Percentiles rank a stretch among this genome's conserved stretches.
These are phyloP conservation scores for Naganishia sp. DNA, from an alignment of 1,284 basidiomycete genomes.

Conservation along the genomic window DNA sequence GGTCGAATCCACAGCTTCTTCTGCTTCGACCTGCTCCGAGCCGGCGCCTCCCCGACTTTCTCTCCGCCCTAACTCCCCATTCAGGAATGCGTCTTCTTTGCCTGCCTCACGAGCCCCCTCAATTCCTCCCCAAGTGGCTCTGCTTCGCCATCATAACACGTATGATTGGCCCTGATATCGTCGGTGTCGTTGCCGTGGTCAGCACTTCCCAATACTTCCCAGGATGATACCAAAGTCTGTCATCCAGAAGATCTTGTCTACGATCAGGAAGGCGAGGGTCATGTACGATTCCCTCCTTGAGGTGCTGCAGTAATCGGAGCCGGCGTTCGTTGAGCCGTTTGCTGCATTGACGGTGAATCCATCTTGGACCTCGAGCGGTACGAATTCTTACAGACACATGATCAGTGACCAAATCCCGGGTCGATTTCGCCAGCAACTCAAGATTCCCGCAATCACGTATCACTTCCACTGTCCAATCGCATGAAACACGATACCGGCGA, in stretches of 20 bases:
- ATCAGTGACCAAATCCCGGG: not conserved
- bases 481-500: slow-evolving; percentile 8
- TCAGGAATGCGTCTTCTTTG: slow-evolving; percentile 11
- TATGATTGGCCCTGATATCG: slow-evolving; percentile 7
- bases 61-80: not conserved
- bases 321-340: not conserved
- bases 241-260: slow-evolving; percentile 13
- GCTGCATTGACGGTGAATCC: not conserved
- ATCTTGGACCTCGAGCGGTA: slow-evolving; percentile 11
- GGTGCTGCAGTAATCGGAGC: not conserved
- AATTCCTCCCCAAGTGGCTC: slow-evolving; percentile 13
- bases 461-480: not conserved
- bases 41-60: not conserved
- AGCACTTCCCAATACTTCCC: slow-evolving; percentile 6
- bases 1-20: slow-evolving; percentile 4
- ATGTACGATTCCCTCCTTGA: not conserved
- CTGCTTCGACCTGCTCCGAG: slow-evolving; percentile 1
- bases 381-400: not conserved
- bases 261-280: slow-evolving; percentile 12
- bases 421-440: not conserved
- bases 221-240: slow-evolving; percentile 1
- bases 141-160: slow-evolving; percentile 3
- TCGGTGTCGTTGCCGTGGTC: not conserved
- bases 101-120: not conserved
- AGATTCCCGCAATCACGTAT: slow-evolving; percentile 7